Percentiles rank a stretch among this genome's conserved stretches.
Evolutionary conservation across 805 yeast genomes (phyloP).

Genomic region (Nakazawaea laoshanensis): DNA sequence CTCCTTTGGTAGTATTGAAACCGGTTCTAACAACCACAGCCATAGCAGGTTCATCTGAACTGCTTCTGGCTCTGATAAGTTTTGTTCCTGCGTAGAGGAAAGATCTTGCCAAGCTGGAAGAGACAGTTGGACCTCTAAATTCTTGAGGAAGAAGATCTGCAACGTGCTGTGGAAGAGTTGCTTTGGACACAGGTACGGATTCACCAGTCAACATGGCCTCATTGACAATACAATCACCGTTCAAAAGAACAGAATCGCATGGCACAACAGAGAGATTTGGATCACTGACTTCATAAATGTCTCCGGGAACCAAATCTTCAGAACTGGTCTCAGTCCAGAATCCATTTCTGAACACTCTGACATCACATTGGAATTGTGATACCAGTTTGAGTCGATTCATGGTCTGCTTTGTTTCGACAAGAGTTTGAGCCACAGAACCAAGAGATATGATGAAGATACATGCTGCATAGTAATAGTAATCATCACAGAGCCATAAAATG

Average conservation of each 20-base stretch:
- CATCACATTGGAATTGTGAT: conserved; percentile 67
- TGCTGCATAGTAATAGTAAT: conserved; percentile 86
- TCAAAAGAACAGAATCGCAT: conserved; percentile 77
- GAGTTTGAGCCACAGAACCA: conserved; percentile 68
- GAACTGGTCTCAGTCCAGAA: conserved; percentile 83
- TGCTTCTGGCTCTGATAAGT: conserved; percentile 71
- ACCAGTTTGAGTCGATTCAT: conserved; percentile 64
- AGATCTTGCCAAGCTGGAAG: conserved; percentile 62
- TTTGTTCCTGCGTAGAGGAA: conserved; percentile 85
- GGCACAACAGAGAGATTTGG: conserved; percentile 71
- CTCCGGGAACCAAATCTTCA: conserved; percentile 88
- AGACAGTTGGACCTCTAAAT: conserved; percentile 45
- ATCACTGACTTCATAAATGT: conserved; percentile 84
- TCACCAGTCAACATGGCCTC: conserved; percentile 98
- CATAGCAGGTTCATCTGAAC: conserved; percentile 67
- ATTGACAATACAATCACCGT: conserved; percentile 94
- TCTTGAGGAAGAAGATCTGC: conserved; percentile 50
- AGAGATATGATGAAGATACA: conserved; percentile 87
- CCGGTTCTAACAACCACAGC: conserved; percentile 90
- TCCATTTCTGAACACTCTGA: conserved; percentile 85
- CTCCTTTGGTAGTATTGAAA: conserved; percentile 92
- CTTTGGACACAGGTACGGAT: conserved; percentile 90
- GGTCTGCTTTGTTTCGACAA: conserved; percentile 78
- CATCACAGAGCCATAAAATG: conserved; percentile 84
- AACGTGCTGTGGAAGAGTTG: conserved; percentile 54